A percentile compares a stretch with the other conserved stretches of the same genome.
These are phyloP conservation scores for Phalaenopsis aphrodite DNA, from an alignment of 106 monocot genomes.

Conservation along the genomic window DNA sequence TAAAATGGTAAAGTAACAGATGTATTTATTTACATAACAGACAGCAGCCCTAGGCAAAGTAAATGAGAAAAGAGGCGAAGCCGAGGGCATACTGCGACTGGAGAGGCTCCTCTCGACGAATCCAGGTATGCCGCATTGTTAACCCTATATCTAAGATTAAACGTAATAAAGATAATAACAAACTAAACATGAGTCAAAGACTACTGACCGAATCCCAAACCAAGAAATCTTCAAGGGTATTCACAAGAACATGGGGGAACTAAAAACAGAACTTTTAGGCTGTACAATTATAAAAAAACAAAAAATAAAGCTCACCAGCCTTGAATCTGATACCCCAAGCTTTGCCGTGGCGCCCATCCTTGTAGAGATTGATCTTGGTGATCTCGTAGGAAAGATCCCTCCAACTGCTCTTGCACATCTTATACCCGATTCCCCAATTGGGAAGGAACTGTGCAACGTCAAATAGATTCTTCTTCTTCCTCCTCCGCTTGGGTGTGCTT, in stretches of 20 bases:
- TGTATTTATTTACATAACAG: no score
- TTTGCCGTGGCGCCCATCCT: conserved; percentile 94
- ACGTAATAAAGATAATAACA: neutral
- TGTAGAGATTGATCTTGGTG: conserved; percentile 97
- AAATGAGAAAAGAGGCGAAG: no score
- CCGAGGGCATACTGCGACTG: no score
- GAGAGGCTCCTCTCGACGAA: no score
- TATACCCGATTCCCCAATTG: conserved; percentile 82
- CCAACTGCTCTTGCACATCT: conserved; percentile 89
- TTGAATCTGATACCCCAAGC: conserved; percentile 89
- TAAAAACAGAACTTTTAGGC: neutral
- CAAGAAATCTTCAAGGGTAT: neutral
- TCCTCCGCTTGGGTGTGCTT: conserved; percentile 42
- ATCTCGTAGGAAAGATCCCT: conserved; percentile 78
- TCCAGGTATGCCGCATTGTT: no score
- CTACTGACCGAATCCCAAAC: neutral
- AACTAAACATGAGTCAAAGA: neutral
- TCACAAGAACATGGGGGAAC: neutral
- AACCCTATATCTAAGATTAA: neutral
- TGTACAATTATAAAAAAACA: neutral
- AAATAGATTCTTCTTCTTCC: conserved; percentile 95
- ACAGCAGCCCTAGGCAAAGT: no score
- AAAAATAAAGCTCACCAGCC: conserved; percentile 42
- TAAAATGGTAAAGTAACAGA: no score
- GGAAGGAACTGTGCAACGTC: conserved; percentile 93